Evolutionary conservation across 2,329 filamentous ascomycete genomes (phyloP), one percentile per base, ranked within the genome.

Genomic region (Boeremia exigua): DNA sequence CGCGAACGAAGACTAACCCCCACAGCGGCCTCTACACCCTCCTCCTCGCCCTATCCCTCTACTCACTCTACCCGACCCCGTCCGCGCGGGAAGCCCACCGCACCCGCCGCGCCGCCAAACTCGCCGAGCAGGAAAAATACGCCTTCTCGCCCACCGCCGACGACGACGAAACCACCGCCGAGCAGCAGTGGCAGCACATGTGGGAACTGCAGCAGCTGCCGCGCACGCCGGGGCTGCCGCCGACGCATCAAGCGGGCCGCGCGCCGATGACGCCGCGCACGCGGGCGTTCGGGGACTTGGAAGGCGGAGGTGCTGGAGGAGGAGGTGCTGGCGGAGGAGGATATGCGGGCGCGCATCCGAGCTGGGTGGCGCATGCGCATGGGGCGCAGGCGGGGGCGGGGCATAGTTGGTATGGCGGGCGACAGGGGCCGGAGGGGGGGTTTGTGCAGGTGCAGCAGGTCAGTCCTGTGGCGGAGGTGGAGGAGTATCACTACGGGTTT

Each of bases 1-100:
- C n/a, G n/a, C n/a, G n/a, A n/a, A n/a, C n/a, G n/a, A n/a, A n/a
- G n/a, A n/a, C 25, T 10, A 12, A 37, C 27, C 27, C 23, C 15
- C 14, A 51, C 43, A 89, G 87, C n/a, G 68, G 75, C n/a, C 71
- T 90, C 2, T 89, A 88, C 70, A 54, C 86, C 49, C 61, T 81
- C 49, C 87, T 88, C 68, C 67, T 90, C 37, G 75, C 81, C 55
- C 78, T 90, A 46, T 81, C 83, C 42, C 73, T 87, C 52, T 88
- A 83, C 76, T 82, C 80, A 37, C 77, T 80, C 60, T 76, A 81
- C 62, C 81, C 81, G 10, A 80, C 79, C 40, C 60, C 63, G 11
- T 60, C 67, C 19, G 68, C 63, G 44, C 40, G 52, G 36, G 48
- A 50, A 29, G 43, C 56, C 7, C 68, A 74, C 59, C 61, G 56